Evolutionary conservation across 169 alveolate genomes (phyloP), one percentile per base, ranked within the genome.

Genomic region (Babesia bovis): DNA sequence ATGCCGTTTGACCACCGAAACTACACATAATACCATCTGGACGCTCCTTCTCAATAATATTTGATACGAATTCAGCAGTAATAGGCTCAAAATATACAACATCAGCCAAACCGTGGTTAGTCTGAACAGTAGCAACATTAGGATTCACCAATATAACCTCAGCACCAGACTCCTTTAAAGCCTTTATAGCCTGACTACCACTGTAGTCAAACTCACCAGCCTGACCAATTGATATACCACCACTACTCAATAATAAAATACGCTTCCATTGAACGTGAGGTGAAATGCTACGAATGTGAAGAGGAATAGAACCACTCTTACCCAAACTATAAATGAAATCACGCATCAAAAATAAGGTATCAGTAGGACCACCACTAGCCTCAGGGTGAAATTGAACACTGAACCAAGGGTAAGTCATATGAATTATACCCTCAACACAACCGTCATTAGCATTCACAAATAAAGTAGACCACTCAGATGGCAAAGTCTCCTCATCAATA

Each of bases 161-260:
- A 38, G 93, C 85, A 40, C 92, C 94, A 52, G 93, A 69, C 65
- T 93, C 95, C 75, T 87, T 88, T 63, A 93, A 74, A 21, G 95
- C 95, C 83, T 93, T 93, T 36, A 93, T 90, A 23, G 94, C 94
- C 75, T 93, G 96, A 7, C 90, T 75, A 30, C 96, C 96, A 25
- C 94, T 85, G 88, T 93, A 93, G 74, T 93, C 96, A 58, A 93
- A 93, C 68, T 93, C 96, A 0, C 96, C 96, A 2, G 96, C 96
- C 65, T 93, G 96, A 21, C 96, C 96, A 35, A 93, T 93, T 61
- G 94, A 85, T 26, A 93, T 78, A 15, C 94, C 94, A 26, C 95
- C 95, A 19, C 92, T 82, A n/a, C 94, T 87, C 30, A 87, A 65
- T 40, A 87, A 83, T 47, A 85, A 72, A 21, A 89, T 90, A 51